Evolutionary conservation across 2,329 filamentous ascomycete species (phyloP).

Genomic region (Zopfia rhizophila): DNA sequence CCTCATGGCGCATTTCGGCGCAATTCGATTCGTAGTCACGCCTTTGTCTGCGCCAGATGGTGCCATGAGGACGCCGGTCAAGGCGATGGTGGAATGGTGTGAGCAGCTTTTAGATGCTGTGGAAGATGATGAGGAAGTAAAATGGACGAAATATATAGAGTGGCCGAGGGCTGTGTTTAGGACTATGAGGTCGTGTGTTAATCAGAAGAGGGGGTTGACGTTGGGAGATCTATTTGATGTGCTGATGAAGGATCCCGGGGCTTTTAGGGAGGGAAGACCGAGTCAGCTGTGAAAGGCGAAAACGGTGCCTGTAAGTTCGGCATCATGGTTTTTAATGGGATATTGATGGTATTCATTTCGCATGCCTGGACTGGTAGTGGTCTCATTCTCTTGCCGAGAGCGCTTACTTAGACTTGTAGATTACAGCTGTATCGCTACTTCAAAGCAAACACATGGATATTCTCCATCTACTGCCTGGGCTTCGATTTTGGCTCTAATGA

Average conservation of each 20-base stretch:
- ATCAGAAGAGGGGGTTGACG: conserved; percentile 19
- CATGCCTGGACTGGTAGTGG: no score
- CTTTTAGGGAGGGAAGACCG: conserved; percentile 26
- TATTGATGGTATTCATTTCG: no score
- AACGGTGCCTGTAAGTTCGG: no score
- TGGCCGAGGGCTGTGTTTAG: conserved; percentile 39
- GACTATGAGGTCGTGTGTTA: conserved; percentile 20
- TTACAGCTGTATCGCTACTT: no score
- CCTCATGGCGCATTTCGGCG: conserved; percentile 28
- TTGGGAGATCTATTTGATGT: conserved; percentile 20
- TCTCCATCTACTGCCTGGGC: no score
- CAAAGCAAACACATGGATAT: no score
- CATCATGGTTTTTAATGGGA: no score
- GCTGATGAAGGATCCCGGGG: conserved; percentile 56
- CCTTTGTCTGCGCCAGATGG: conserved; percentile 23
- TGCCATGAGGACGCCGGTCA: conserved; percentile 22
- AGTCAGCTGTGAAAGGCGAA: no score
- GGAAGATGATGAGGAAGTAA: conserved; percentile 34
- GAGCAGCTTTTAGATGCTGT: conserved; percentile 46
- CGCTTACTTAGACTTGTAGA: no score
- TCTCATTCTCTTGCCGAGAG: no score
- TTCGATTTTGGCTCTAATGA: no score
- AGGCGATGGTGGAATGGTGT: conserved; percentile 50
- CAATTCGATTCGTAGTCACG: conserved; percentile 25
- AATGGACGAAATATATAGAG: conserved; percentile 46